Base-by-base conservation (phyloP, 805 yeast genomes). In the Diddensiella caesifluorescens region DNA sequence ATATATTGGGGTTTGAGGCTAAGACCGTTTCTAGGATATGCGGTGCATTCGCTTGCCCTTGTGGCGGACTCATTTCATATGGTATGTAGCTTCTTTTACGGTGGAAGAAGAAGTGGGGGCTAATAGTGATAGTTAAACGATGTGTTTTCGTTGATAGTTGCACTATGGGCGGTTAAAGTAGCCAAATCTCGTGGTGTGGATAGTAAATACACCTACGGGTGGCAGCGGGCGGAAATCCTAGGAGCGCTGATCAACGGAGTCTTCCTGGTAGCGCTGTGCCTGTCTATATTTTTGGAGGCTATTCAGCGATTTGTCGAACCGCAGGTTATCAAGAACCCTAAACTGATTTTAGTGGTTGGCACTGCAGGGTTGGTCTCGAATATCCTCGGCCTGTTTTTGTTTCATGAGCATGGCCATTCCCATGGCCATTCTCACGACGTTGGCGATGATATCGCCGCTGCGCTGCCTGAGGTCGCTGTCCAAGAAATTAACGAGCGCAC, bases 31-130 rank as follows among this genome's bases (percentile, higher is more conserved):
- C 9, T 42, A 48, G 70, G 71, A 15, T 92, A 89, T 62, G 75
- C 90, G 20, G 95, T 90, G 21, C 94, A 92, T 61, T 90, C 97
- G 1, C 72, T 90, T 56, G 97, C 98, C 0, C 73, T 90, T 41
- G 80, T 90, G 42, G 98, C 97, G 1, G 98, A 90, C 61, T 83
- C 97, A 1, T 92, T 90, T 74, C 98, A 90, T 63, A 92, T 92
- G 97, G 55, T 50, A 25, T 18, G 53, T 37, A 15, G 3, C 9
- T 5, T 18, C 15, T 9, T 29, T 29, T 10, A 9, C 33, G 10
- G 7, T 13, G 13, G 7, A 16, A 13, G 15, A 25, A 29, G 33
- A 16, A 13, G 7, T 7, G 7, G 7, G 13, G 15, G 13, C 9
- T 29, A 29, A 9, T 7, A 15, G 23, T 16, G 10, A 3, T 22